phyloP scores from a whole-genome alignment of 1,284 basidiomycete genomes.

The Mrakiaceae sp. region DNA sequence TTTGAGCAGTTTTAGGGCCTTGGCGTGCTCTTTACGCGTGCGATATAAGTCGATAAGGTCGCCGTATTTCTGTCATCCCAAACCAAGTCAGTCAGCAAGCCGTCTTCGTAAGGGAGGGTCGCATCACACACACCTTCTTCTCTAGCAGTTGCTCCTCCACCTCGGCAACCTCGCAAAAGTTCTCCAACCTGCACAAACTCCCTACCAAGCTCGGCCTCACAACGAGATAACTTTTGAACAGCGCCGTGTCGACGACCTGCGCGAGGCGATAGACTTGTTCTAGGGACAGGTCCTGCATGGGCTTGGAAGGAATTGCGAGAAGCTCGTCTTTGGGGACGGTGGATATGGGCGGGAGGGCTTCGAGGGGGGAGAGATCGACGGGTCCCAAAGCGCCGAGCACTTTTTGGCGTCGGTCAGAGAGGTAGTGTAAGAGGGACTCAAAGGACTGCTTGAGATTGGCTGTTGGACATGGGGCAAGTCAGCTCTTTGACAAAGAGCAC shows the following conservation, averaged over 20 bases:
- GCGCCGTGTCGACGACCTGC: slow-evolving; percentile 86
- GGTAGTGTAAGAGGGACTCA: slow-evolving; percentile 41
- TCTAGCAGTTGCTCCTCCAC: slow-evolving; percentile 78
- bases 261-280: slow-evolving; percentile 75
- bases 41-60: slow-evolving; percentile 88
- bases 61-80: slow-evolving; percentile 56
- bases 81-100: not conserved
- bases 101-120: slow-evolving; percentile 2
- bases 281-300: slow-evolving; percentile 56
- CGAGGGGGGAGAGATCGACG: slow-evolving; percentile 42
- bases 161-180: slow-evolving; percentile 95
- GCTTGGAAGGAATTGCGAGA: slow-evolving; percentile 58
- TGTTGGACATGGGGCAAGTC: not conserved
- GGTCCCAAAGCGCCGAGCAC: slow-evolving; percentile 61
- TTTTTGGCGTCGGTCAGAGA: slow-evolving; percentile 77
- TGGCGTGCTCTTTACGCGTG: slow-evolving; percentile 87
- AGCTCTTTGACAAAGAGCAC: not conserved
- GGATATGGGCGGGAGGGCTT: slow-evolving; percentile 30
- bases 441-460: slow-evolving; percentile 30
- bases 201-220: slow-evolving; percentile 74
- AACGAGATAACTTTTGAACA: slow-evolving; percentile 86
- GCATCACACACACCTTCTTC: slow-evolving; percentile 51
- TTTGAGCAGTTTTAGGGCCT: slow-evolving; percentile 69
- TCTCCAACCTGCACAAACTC: slow-evolving; percentile 76
- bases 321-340: slow-evolving; percentile 52